phyloP scores from a whole-genome alignment of 768 basidiomycete species.

The Cystobasidium ongulense region DNA sequence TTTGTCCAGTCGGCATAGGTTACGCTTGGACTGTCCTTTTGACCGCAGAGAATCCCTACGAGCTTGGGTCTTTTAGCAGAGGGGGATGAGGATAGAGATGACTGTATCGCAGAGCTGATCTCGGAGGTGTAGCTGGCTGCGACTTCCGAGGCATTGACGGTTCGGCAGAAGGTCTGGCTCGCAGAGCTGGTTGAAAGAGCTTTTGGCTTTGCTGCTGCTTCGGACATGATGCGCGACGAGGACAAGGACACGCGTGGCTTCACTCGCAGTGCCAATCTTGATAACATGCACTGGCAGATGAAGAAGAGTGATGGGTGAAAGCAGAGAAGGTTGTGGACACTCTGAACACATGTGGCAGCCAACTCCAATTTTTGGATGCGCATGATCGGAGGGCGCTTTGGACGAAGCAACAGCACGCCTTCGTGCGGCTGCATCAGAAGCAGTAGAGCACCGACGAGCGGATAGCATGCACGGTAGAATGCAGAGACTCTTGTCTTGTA shows the following conservation, averaged over 20 bases:
- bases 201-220: neutral
- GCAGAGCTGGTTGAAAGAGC: neutral
- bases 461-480: no score
- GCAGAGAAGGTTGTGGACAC: neutral
- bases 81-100: neutral
- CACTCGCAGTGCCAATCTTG: neutral
- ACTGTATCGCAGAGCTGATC: slow-evolving; percentile 2
- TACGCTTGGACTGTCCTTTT: slow-evolving; percentile 17
- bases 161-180: slow-evolving; percentile 5
- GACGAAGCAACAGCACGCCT: no score
- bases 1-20: slow-evolving; percentile 78
- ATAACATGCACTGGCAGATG: neutral
- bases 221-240: neutral
- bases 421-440: no score
- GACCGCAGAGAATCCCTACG: slow-evolving; percentile 14
- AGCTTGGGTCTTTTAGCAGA: slow-evolving; percentile 13
- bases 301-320: neutral
- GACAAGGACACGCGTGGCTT: neutral
- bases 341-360: neutral
- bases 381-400: neutral
- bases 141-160: slow-evolving; percentile 16
- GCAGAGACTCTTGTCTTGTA: no score
- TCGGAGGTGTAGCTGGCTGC: neutral
- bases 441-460: no score
- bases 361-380: neutral